Base-by-base conservation (phyloP, 495 filamentous ascomycete genomes). In the Xylona heveae region DNA sequence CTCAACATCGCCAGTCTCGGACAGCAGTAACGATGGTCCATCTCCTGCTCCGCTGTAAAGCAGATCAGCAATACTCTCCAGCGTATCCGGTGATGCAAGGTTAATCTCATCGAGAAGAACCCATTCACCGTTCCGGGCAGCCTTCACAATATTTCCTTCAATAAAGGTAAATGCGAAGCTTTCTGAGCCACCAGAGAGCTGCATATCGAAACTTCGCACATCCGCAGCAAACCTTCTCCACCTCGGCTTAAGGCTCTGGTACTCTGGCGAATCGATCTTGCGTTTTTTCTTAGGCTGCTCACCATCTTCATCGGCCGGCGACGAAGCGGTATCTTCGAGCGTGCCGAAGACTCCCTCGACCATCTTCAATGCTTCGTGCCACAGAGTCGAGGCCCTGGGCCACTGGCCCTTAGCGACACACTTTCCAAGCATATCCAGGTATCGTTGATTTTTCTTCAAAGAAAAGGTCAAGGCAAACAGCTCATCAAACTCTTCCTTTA, bases 61-160 rank as follows among this genome's bases (percentile, higher is more conserved):
- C 9, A 99, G 59, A 50, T 83, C 83, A 14, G 80, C 74, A 31
- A 99, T 77, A 38, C 82, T 82, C 46, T 95, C 90, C 6, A 99
- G 53, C 0, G 88, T 94, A 42, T 99, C 90, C 2, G 85, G 72
- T 0, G 85, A 78, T 3, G 90, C 88, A 28, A 99, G 59, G 44
- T 99, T 99, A 43, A 99, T 90, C 51, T 99, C 90, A 48, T 99
- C 90, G 10, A 93, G 58, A n/a, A 99, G 59, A 10, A 99, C 78
- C 90, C 90, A 99, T 46, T 93, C 82, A 4, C 90, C 90, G 50
- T 92, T 93, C 30, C 84, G 62, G 15, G 78, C 69, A 4, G 90
- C 90, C 52, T 79, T 78, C 21, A 95, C 76, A 43, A 99, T 77
- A 41, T 78, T 91, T 35, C 90, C 82, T 51, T 99, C 85, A 2